phyloP scores from a whole-genome alignment of 306 rosid genomes.

The Vigna nakashimae region DNA sequence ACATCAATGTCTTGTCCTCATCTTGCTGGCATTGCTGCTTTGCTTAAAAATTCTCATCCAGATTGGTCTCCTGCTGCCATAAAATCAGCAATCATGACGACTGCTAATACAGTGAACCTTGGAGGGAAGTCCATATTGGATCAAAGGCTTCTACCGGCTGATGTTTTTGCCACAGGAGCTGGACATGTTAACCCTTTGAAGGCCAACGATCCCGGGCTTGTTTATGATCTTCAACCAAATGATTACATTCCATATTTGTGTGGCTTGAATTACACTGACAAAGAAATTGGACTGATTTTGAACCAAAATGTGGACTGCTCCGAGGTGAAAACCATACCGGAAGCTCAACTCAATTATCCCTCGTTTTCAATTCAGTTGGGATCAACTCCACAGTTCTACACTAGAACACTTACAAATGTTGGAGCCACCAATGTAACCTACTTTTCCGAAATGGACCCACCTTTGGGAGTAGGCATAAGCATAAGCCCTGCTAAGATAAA shows the following conservation, averaged over 20 bases:
- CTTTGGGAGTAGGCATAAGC: slow-evolving; percentile 40
- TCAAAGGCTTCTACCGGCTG: slow-evolving; percentile 45
- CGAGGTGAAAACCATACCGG: slow-evolving; percentile 31
- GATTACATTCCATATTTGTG: slow-evolving; percentile 68
- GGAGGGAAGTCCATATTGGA: slow-evolving; percentile 44
- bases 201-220: slow-evolving; percentile 61
- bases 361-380: slow-evolving; percentile 52
- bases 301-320: slow-evolving; percentile 47
- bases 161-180: slow-evolving; percentile 58
- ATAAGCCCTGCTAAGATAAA: slow-evolving; percentile 43
- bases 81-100: slow-evolving; percentile 65
- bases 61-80: slow-evolving; percentile 73
- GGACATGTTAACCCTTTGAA: slow-evolving; percentile 67
- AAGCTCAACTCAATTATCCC: slow-evolving; percentile 63
- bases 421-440: slow-evolving; percentile 53
- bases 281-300: slow-evolving; percentile 44
- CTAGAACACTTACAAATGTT: slow-evolving; percentile 61
- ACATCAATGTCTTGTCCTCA: slow-evolving; percentile 74
- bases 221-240: slow-evolving; percentile 52
- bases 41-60: slow-evolving; percentile 65
- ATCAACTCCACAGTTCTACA: slow-evolving; percentile 43
- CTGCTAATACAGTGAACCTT: slow-evolving; percentile 37
- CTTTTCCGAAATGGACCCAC: slow-evolving; percentile 32
- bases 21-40: slow-evolving; percentile 61
- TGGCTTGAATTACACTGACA: slow-evolving; percentile 56